Percentiles rank a stretch among this genome's conserved stretches.
These are phyloP conservation scores for Herpotrichia juniperi DNA, from an alignment of 2,329 filamentous ascomycete species.

Conservation along the genomic window DNA sequence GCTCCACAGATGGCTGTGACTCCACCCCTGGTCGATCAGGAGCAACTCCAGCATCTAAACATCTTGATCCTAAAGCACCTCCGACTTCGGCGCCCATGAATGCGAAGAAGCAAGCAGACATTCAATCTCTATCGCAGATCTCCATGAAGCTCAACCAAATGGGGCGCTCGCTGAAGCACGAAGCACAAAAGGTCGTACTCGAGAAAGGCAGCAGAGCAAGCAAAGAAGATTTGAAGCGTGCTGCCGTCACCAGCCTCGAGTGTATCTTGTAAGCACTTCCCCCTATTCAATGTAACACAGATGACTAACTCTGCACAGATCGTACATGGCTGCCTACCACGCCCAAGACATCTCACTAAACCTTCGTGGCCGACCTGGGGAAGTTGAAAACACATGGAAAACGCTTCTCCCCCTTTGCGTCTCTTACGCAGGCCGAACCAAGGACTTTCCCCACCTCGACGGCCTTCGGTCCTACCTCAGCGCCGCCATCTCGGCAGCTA, in stretches of 20 bases:
- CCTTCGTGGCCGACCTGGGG: slow-evolving; percentile 35
- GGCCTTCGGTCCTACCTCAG: slow-evolving; percentile 50
- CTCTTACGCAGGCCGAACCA: slow-evolving; percentile 39
- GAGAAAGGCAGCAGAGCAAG: slow-evolving; percentile 29
- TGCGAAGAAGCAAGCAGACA: slow-evolving; percentile 38
- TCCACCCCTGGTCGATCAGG: slow-evolving; percentile 43
- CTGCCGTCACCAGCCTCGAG: slow-evolving; percentile 52
- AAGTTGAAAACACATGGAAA: slow-evolving; percentile 45
- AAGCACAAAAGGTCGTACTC: slow-evolving; percentile 44
- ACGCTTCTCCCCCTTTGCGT: slow-evolving; percentile 43
- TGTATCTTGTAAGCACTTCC: slow-evolving; percentile 47
- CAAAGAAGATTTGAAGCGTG: slow-evolving; percentile 43
- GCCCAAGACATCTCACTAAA: slow-evolving; percentile 37
- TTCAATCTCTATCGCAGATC: slow-evolving; percentile 44
- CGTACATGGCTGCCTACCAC: slow-evolving; percentile 47
- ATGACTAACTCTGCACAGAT: slow-evolving; percentile 31
- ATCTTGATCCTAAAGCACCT: slow-evolving; percentile 26
- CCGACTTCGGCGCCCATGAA: slow-evolving; percentile 40
- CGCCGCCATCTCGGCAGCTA: slow-evolving; percentile 46
- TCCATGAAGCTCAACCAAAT: slow-evolving; percentile 49
- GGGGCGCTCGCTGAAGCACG: slow-evolving; percentile 55
- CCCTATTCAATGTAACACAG: neutral
- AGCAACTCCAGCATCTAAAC: slow-evolving; percentile 32
- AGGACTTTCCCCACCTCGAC: slow-evolving; percentile 44
- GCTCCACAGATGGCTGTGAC: slow-evolving; percentile 42